Conservation (phyloP, 495 filamentous ascomycete species). For the Aspergillus haitiensis region DNA sequence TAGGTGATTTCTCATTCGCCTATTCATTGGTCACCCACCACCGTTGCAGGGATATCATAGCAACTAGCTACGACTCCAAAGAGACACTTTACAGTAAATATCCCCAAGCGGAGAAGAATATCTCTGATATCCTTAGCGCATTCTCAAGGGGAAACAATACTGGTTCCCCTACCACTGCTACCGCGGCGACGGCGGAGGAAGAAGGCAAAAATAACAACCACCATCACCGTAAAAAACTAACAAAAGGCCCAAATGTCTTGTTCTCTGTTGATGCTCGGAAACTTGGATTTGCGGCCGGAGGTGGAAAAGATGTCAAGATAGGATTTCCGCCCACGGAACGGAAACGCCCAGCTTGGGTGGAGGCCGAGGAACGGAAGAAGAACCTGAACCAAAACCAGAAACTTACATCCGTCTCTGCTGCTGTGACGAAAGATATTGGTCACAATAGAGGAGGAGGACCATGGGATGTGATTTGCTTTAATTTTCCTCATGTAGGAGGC, state of each 20-base stretch:
- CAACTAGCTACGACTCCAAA: slow-evolving; percentile 61
- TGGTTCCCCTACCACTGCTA: too few relatives aligned
- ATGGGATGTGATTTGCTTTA: slow-evolving; percentile 83
- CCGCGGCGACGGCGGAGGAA: too few relatives aligned
- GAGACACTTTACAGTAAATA: slow-evolving; percentile 66
- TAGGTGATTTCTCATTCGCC: slow-evolving; percentile 85
- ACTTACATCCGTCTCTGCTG: too few relatives aligned
- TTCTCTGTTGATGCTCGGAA: slow-evolving; percentile 75
- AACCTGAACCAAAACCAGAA: neutral
- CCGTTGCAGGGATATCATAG: slow-evolving; percentile 62
- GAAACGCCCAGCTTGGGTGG: slow-evolving; percentile 37
- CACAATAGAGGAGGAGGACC: slow-evolving; percentile 8
- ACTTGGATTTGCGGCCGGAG: slow-evolving; percentile 49
- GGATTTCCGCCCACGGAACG: slow-evolving; percentile 34
- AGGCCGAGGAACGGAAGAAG: slow-evolving; percentile 17
- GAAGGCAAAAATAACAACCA: neutral
- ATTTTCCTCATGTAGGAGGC: slow-evolving; percentile 95
- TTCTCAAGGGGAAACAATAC: neutral
- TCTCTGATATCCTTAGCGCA: slow-evolving; percentile 49
- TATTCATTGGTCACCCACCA: slow-evolving; percentile 71
- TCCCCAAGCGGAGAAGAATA: slow-evolving; percentile 65
- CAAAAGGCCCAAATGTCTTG: slow-evolving; percentile 48
- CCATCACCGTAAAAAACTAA: slow-evolving; percentile 20
- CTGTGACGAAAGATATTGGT: neutral
- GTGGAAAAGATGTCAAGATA: slow-evolving; percentile 44